Conservation (phyloP, 2,329 filamentous ascomycete genomes). For the Dactylellina drechsleri region DNA sequence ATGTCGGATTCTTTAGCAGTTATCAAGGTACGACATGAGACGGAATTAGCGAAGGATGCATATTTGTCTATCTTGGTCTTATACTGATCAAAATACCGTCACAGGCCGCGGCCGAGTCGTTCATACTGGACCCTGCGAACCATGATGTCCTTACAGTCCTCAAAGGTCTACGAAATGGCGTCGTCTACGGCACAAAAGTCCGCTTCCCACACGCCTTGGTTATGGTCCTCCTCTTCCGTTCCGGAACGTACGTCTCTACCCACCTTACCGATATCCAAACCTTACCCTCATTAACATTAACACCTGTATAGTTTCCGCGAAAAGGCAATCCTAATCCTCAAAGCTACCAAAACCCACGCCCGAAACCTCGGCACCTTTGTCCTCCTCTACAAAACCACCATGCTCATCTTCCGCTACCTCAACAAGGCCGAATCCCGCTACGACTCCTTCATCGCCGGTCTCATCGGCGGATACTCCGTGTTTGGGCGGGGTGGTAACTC, state of each 20-base stretch:
- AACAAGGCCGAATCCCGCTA: slow-evolving; percentile 67
- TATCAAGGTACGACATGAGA: slow-evolving; percentile 20
- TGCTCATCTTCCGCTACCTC: slow-evolving; percentile 77
- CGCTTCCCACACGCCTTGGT: slow-evolving; percentile 98
- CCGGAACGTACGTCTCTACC: slow-evolving; percentile 74
- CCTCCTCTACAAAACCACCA: slow-evolving; percentile 84
- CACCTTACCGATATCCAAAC: neutral
- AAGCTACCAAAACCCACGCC: slow-evolving; percentile 89
- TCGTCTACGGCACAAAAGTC: slow-evolving; percentile 96
- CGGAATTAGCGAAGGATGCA: neutral
- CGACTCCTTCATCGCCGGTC: slow-evolving; percentile 85
- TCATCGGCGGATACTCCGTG: slow-evolving; percentile 90
- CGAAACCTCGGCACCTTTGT: slow-evolving; percentile 92
- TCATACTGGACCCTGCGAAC: slow-evolving; percentile 84
- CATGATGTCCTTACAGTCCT: slow-evolving; percentile 84
- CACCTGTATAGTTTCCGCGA: slow-evolving; percentile 68
- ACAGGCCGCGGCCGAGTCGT: slow-evolving; percentile 76
- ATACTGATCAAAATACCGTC: slow-evolving; percentile 4
- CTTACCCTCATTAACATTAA: neutral
- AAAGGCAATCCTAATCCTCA: slow-evolving; percentile 80
- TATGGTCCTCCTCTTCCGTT: slow-evolving; percentile 97
- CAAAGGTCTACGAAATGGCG: slow-evolving; percentile 95
- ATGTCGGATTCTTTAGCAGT: slow-evolving; percentile 37
- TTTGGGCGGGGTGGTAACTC: slow-evolving; percentile 82
- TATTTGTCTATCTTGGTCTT: neutral